Evolutionary conservation across 1,284 basidiomycete species (phyloP), one percentile per base, ranked within the genome.

Genomic region (Pseudozyma hubeiensis): DNA sequence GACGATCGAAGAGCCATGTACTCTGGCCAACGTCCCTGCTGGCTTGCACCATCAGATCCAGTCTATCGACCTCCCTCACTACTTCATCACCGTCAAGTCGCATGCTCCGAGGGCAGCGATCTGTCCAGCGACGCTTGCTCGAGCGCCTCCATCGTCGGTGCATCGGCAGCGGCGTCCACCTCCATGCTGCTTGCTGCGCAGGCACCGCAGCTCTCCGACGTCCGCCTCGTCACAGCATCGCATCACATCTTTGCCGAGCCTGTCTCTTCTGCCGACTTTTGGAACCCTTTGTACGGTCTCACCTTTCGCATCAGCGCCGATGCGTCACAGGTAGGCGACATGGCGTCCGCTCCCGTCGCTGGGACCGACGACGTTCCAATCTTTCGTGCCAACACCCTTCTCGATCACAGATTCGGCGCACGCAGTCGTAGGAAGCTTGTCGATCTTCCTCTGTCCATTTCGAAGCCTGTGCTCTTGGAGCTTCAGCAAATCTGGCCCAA

Each of bases 211-310:
- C 47, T 65, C 1, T 57, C 62, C 16, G 47, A 62, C n/a, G 35
- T 54, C 5, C 53, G 62, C 13, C 24, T 71, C 17, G 14, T 64
- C 54, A n/a, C 65, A 33, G 31, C 30, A 14, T 55, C 68, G 4
- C 58, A 71, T 54, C 58, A 64, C 39, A 56, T 64, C 43, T 58
- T 71, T 45, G 53, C 49, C 4, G 19, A 17, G 14, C 24, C 44
- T 10, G 50, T 71, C 19, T 71, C 68, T 5, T 40, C 68, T 3
- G 58, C 54, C 30, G 68, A 71, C 54, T 71, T 71, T 34, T 71
- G 63, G 62, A 58, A 57, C 19, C 63, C 62, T 7, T 17, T 71
- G 11, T 62, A 65, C 29, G 68, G 68, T 7, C 46, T 63, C 16
- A 16, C 41, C 1, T 65, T 54, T 29, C 68, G 68, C n/a, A 7